Evolutionary conservation across 1,284 basidiomycete genomes (phyloP).

Genomic region (Pseudozyma thailandica): DNA sequence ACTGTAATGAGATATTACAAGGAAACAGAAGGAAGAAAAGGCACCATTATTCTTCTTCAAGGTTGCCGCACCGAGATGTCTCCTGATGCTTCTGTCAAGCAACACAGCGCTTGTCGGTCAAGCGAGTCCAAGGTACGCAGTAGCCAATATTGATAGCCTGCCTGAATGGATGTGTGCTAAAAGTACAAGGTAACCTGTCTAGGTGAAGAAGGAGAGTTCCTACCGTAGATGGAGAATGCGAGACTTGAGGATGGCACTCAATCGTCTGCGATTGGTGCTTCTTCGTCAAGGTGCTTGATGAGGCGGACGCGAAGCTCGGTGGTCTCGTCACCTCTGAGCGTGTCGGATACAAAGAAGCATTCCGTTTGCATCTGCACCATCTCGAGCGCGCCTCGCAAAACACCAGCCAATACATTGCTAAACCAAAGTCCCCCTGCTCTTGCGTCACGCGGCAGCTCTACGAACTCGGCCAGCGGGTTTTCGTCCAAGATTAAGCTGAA

Average conservation of each 20-base stretch:
- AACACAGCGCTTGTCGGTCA: too few relatives aligned
- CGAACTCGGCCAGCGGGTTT: slow-evolving; percentile 96
- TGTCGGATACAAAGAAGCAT: slow-evolving; percentile 87
- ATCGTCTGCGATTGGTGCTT: slow-evolving; percentile 71
- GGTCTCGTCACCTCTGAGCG: slow-evolving; percentile 88
- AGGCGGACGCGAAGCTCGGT: slow-evolving; percentile 93
- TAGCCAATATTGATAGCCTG: too few relatives aligned
- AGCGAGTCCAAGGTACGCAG: too few relatives aligned
- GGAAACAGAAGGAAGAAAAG: neutral
- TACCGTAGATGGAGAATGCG: neutral
- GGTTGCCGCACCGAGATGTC: too few relatives aligned
- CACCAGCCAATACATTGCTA: slow-evolving; percentile 93
- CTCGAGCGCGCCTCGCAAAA: slow-evolving; percentile 89
- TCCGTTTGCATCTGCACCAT: slow-evolving; percentile 99
- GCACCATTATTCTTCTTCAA: neutral
- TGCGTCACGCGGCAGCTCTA: slow-evolving; percentile 92
- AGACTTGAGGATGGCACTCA: slow-evolving; percentile 17
- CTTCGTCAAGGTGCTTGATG: slow-evolving; percentile 92
- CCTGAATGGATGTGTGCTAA: too few relatives aligned
- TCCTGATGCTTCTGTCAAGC: too few relatives aligned
- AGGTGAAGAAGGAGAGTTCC: too few relatives aligned
- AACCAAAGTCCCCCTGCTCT: slow-evolving; percentile 82
- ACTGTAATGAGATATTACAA: too few relatives aligned
- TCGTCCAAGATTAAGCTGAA: slow-evolving; percentile 92
- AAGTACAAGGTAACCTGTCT: slow-evolving; percentile 1